phyloP scores from a whole-genome alignment of 1,139 yeast genomes.

The Starmera stellimalicola region DNA sequence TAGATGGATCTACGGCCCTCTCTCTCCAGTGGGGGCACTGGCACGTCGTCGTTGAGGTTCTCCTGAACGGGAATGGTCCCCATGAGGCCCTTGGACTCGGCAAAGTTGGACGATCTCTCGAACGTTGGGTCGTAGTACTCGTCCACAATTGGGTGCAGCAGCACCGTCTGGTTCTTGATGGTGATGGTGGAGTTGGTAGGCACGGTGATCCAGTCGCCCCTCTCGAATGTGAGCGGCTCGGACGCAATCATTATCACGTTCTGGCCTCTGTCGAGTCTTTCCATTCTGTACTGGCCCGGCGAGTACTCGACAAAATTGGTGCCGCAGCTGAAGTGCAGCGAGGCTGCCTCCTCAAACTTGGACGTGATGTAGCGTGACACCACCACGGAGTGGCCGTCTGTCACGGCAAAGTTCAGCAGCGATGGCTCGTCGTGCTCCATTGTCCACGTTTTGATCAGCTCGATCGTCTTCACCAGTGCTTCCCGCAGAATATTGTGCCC shows the following conservation, averaged over 20 bases:
- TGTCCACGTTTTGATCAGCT: slow-evolving; percentile 61
- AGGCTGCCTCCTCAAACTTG: slow-evolving; percentile 89
- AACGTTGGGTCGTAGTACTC: slow-evolving; percentile 72
- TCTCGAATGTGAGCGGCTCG: slow-evolving; percentile 91
- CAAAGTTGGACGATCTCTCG: slow-evolving; percentile 69
- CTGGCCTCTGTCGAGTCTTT: slow-evolving; percentile 83
- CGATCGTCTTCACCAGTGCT: slow-evolving; percentile 70
- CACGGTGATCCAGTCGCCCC: slow-evolving; percentile 96
- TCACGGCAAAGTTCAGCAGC: slow-evolving; percentile 83
- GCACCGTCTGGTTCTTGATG: slow-evolving; percentile 73
- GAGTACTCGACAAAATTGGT: slow-evolving; percentile 82
- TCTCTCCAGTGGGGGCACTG: slow-evolving; percentile 82
- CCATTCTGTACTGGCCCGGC: slow-evolving; percentile 91
- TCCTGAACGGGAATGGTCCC: slow-evolving; percentile 56
- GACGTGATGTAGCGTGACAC: slow-evolving; percentile 86
- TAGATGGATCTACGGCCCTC: slow-evolving; percentile 53
- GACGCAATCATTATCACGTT: slow-evolving; percentile 95
- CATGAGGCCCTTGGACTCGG: slow-evolving; percentile 86
- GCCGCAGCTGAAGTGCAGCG: slow-evolving; percentile 90
- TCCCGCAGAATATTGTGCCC: slow-evolving; percentile 52
- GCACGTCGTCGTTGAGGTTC: slow-evolving; percentile 48
- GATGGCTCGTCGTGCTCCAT: slow-evolving; percentile 70
- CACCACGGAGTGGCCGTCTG: slow-evolving; percentile 87
- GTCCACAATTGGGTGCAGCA: slow-evolving; percentile 84
- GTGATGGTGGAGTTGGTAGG: slow-evolving; percentile 89